phyloP scores from a whole-genome alignment of 371 early-diverging fungal genomes.

The Mucor mucedo region DNA sequence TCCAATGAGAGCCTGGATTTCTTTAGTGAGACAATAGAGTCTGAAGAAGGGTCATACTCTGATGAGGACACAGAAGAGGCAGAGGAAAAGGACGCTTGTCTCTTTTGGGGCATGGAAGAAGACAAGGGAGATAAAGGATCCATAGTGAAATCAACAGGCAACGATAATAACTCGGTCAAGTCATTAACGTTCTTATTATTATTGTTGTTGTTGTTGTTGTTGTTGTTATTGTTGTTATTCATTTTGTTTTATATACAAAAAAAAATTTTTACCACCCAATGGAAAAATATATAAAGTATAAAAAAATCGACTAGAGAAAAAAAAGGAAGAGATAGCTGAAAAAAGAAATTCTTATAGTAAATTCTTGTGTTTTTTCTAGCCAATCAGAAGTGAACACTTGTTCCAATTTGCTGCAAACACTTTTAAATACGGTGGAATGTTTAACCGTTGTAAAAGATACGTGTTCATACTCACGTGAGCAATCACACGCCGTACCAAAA shows the following conservation, averaged over 20 bases:
- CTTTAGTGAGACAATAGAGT: slow-evolving; percentile 22
- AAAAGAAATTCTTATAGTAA: neutral
- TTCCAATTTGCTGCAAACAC: neutral
- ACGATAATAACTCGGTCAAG: slow-evolving; percentile 29
- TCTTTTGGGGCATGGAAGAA: slow-evolving; percentile 9
- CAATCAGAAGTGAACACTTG: slow-evolving; percentile 31
- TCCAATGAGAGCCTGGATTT: slow-evolving; percentile 46
- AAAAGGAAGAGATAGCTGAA: slow-evolving; percentile 6
- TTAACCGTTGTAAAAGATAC: no score
- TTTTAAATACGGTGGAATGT: no score
- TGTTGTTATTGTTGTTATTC: slow-evolving; percentile 10
- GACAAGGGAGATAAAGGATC: slow-evolving; percentile 33
- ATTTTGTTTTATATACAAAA: neutral
- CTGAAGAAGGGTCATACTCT: slow-evolving; percentile 12
- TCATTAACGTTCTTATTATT: slow-evolving; percentile 23
- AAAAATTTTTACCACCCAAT: slow-evolving; percentile 50
- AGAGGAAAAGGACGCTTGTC: slow-evolving; percentile 22
- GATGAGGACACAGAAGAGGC: slow-evolving; percentile 19
- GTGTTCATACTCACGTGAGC: no score
- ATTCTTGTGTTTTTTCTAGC: neutral
- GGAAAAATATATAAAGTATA: slow-evolving; percentile 36
- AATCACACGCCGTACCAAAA: neutral
- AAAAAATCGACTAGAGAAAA: slow-evolving; percentile 28
- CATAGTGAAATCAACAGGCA: slow-evolving; percentile 38
- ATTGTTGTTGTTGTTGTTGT: slow-evolving; percentile 17